Evolutionary conservation across 371 early-diverging fungal genomes (phyloP), one percentile per base, ranked within the genome.

Genomic region (Rhizopus arrhizus): DNA sequence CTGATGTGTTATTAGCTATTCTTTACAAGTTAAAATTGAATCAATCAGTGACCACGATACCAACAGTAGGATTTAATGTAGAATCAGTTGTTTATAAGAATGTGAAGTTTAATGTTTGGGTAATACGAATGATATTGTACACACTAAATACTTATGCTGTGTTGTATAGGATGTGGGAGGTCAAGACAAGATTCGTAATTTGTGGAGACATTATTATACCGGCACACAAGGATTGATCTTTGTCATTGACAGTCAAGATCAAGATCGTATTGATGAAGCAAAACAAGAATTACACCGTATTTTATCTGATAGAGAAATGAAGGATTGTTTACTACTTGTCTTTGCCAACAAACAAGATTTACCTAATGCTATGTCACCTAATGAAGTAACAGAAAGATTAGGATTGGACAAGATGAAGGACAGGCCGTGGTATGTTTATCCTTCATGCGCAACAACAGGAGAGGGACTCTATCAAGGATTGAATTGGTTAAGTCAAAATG

Each of bases 341-440:
- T 91, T 92, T 79, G 93, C 94, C 43, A 92, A 93, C 75, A 92
- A 94, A 72, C 93, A 93, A 74, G 94, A 94, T 81, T 71, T 94
- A 48, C 90, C 89, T 11, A 80, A 81, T 55, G 91, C 89, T 28
- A 87, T 91, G 86, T 82, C 90, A 5, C 89, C 91, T 3, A 86
- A 88, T 41, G 92, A 92, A 63, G 84, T 94, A 22, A 92, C 91
- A 28, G 91, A 91, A 61, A 85, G 84, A 61, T 76, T 94, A 32
- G 91, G 89, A 1, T 67, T 94, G 48, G 80, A 86, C 65, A 82
- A 87, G 51, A 85, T 94, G 84, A 79, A 89, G 38, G 89, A 90
- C 45, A 83, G 93, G 46, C 75, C 84, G 42, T 94, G 93, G 93
- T 91, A 90, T 72, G 90, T 93, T 56, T 91, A 91, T 70, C 90